Conservation (phyloP, 2,329 filamentous ascomycete genomes). For the Scytalidium lignicola region DNA sequence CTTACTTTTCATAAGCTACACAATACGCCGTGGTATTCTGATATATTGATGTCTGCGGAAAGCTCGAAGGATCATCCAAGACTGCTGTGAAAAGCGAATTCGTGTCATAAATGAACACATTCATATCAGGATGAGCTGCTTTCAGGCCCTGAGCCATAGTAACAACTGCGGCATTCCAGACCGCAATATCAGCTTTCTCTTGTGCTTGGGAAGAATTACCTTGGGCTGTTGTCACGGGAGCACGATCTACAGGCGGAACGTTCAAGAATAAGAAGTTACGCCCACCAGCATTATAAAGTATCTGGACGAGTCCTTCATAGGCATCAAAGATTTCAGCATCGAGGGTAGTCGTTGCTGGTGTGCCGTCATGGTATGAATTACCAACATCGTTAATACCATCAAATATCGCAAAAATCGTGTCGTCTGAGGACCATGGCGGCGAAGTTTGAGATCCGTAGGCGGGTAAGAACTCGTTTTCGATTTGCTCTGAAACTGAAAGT, state of each 20-base stretch:
- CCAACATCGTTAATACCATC: conserved; percentile 54
- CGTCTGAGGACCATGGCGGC: conserved; percentile 28
- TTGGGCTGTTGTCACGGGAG: conserved; percentile 41
- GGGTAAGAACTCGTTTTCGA: conserved; percentile 36
- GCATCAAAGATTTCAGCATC: conserved; percentile 36
- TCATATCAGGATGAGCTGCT: conserved; percentile 34
- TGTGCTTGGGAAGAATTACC: conserved; percentile 27
- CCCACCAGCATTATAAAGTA: conserved; percentile 47
- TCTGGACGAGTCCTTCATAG: conserved; percentile 35
- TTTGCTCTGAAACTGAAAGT: conserved; percentile 32
- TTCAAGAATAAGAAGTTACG: conserved; percentile 56
- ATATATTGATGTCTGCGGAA: conserved; percentile 43
- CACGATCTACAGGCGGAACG: conserved; percentile 53
- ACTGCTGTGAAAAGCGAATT: conserved; percentile 46
- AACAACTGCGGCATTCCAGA: conserved; percentile 45
- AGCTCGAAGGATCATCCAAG: conserved; percentile 45
- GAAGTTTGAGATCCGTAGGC: conserved; percentile 28
- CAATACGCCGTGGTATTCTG: conserved; percentile 55
- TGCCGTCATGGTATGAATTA: conserved; percentile 37
- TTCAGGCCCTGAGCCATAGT: conserved; percentile 33
- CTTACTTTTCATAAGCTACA: conserved; percentile 47
- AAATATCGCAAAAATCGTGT: conserved; percentile 43
- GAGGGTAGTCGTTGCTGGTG: conserved; percentile 26
- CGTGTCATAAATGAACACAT: conserved; percentile 49
- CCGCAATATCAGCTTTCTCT: conserved; percentile 39